Evolutionary conservation across 2,329 filamentous ascomycete genomes (phyloP).

Genomic region (Fusarium tupiense): DNA sequence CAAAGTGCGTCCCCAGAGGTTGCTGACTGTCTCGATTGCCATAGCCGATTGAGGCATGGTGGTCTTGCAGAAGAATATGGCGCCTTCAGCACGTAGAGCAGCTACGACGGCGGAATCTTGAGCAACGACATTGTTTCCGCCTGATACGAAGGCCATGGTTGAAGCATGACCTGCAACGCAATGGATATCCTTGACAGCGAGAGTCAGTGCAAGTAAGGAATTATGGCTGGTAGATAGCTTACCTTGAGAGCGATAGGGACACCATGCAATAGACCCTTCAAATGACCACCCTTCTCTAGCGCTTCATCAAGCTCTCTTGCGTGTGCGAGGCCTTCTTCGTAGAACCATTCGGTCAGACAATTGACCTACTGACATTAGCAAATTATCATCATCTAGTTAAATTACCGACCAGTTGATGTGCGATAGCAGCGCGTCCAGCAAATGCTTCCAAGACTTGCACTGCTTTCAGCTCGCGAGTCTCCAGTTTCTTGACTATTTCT

Average conservation of each 20-base stretch:
- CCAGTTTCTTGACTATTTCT: not conserved
- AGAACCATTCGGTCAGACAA: not conserved
- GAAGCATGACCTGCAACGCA: not conserved
- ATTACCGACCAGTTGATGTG: not conserved
- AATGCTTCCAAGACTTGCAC: not conserved
- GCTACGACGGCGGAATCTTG: not conserved
- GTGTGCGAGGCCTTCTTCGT: not conserved
- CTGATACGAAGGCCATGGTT: not conserved
- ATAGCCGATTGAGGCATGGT: conserved; percentile 67
- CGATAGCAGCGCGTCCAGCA: not conserved
- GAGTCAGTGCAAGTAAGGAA: not conserved
- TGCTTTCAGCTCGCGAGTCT: not conserved
- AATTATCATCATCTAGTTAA: fast-evolving
- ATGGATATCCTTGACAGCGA: not conserved
- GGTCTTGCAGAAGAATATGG: conserved; percentile 73
- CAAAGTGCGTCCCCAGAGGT: conserved; percentile 68
- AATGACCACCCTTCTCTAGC: not conserved
- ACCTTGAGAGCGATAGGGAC: not conserved
- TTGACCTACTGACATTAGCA: not conserved
- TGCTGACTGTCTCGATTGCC: conserved; percentile 66
- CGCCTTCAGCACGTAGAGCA: conserved; percentile 53
- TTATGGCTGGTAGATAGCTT: not conserved
- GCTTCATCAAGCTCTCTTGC: not conserved
- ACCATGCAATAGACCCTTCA: not conserved
- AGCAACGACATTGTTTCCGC: not conserved